Conservation (phyloP, 1,284 basidiomycete genomes). For the Tetrapyrgos nigripes region DNA sequence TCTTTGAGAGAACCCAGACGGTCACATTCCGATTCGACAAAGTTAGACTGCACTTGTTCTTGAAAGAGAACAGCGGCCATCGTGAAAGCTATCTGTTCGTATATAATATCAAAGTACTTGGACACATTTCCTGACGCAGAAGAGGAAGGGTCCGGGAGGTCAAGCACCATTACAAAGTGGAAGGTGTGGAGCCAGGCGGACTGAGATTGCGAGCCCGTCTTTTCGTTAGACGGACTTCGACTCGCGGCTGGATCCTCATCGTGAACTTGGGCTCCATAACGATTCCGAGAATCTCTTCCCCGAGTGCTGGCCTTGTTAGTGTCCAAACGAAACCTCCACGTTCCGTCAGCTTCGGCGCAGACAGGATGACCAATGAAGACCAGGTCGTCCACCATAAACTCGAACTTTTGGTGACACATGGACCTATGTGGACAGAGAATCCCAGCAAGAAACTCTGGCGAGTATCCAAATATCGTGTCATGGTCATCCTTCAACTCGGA, state of each 20-base stretch:
- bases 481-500: conserved; percentile 50
- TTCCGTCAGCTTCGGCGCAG: conserved; percentile 75
- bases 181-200: conserved; percentile 79
- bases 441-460: conserved; percentile 81
- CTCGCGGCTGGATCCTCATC: conserved; percentile 33
- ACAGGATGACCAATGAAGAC: conserved; percentile 97
- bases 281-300: conserved; percentile 60
- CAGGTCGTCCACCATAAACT: conserved; percentile 91
- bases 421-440: conserved; percentile 81
- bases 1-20: conserved; percentile 74
- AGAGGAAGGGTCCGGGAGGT: conserved; percentile 88
- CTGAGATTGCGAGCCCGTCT: conserved; percentile 28
- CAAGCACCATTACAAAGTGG: conserved; percentile 88
- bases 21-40: conserved; percentile 82
- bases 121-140: conserved; percentile 77
- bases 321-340: conserved; percentile 75
- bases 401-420: conserved; percentile 95
- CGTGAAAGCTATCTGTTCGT: conserved; percentile 87
- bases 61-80: conserved; percentile 89
- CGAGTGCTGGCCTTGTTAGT: conserved; percentile 53
- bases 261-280: conserved; percentile 36
- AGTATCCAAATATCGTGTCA: conserved; percentile 80
- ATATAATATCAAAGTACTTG: conserved; percentile 84
- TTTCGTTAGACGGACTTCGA: conserved; percentile 40
- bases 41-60: conserved; percentile 84